phyloP scores from a whole-genome alignment of 75 land plant species.

The Cunninghamia lanceolata region DNA sequence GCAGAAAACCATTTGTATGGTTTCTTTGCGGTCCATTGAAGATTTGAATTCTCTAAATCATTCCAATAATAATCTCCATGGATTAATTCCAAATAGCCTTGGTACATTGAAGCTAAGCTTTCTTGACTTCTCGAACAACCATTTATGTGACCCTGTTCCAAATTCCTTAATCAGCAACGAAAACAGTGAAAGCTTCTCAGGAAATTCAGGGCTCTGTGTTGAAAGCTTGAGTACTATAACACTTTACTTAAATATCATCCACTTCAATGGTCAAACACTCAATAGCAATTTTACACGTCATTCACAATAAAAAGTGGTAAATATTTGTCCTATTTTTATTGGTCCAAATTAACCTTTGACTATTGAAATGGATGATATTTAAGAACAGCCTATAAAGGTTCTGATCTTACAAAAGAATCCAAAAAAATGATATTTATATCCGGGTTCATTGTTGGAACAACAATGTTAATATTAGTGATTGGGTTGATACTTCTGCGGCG shows the following conservation, averaged over 20 bases:
- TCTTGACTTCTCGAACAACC: too few relatives aligned
- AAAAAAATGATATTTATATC: not conserved
- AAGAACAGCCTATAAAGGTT: not conserved
- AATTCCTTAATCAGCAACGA: too few relatives aligned
- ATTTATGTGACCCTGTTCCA: too few relatives aligned
- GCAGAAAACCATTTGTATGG: conserved; percentile 66
- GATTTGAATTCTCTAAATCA: conserved; percentile 53
- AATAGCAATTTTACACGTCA: too few relatives aligned
- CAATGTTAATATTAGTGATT: not conserved
- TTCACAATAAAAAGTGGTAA: too few relatives aligned
- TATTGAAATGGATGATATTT: conserved; percentile 34
- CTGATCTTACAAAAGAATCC: not conserved
- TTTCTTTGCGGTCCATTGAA: conserved; percentile 40
- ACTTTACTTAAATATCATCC: too few relatives aligned
- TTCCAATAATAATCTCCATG: conserved; percentile 58
- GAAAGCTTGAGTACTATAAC: too few relatives aligned
- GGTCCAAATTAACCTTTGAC: conserved; percentile 80
- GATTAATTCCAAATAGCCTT: conserved; percentile 58
- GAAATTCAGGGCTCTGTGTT: too few relatives aligned
- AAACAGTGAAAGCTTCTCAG: too few relatives aligned
- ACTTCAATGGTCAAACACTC: too few relatives aligned
- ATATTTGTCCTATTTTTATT: too few relatives aligned
- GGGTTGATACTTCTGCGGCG: conserved; percentile 10
- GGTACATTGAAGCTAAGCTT: conserved; percentile 41
- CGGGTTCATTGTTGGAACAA: not conserved